Evolutionary conservation across 176 grass and related monocot genomes (phyloP).

Genomic region (Carex cristatella): DNA sequence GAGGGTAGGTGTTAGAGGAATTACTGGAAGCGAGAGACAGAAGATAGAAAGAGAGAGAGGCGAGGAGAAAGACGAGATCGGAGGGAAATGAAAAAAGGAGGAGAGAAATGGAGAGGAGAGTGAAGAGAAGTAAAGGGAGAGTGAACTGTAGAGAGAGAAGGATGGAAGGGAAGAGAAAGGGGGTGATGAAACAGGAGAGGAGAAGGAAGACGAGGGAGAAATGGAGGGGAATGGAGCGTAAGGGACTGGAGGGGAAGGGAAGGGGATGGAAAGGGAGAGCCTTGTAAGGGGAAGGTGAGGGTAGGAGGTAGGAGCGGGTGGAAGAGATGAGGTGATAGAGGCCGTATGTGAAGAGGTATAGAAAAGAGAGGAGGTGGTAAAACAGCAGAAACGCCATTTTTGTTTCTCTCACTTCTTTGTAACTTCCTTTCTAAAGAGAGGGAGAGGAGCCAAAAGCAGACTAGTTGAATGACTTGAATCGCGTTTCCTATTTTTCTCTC

Average conservation of each 20-base stretch:
- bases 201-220: conserved; percentile 17
- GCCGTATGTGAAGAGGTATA: conserved; percentile 21
- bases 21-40: conserved; percentile 4
- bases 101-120: conserved; percentile 6
- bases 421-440: neutral
- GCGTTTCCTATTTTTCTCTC: too few relatives aligned
- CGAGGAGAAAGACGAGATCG: conserved; percentile 24
- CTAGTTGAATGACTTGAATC: neutral
- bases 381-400: conserved; percentile 7
- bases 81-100: conserved; percentile 1
- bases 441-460: neutral
- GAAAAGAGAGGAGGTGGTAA: conserved; percentile 7
- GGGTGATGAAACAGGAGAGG: conserved; percentile 1
- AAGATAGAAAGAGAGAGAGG: conserved; percentile 20
- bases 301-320: conserved; percentile 9
- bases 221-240: conserved; percentile 17
- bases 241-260: neutral
- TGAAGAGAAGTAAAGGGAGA: conserved; percentile 10
- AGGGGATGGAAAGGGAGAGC: conserved; percentile 18
- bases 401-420: neutral
- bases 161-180: conserved; percentile 12
- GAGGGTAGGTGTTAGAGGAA: neutral
- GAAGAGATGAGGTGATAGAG: conserved; percentile 25
- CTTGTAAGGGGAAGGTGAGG: neutral
- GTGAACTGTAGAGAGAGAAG: conserved; percentile 25